These are phyloP conservation scores for Cystobasidiaceae sp. DNA, from an alignment of 1,284 basidiomycete species.

Conservation along the genomic window DNA sequence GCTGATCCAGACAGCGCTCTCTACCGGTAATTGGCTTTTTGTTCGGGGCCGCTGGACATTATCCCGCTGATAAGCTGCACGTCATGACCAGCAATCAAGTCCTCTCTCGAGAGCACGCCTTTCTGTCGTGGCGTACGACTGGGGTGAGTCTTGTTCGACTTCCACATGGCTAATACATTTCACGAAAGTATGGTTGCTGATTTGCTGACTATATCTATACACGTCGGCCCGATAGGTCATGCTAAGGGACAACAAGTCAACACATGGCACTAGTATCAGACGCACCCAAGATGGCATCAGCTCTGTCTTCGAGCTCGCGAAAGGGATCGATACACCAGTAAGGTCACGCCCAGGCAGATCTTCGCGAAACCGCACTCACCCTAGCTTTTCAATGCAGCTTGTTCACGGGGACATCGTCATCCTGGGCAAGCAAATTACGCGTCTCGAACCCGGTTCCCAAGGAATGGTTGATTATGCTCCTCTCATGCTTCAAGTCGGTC, in stretches of 20 bases:
- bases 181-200: too few relatives aligned
- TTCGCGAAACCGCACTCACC: neutral
- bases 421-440: slow-evolving; percentile 17
- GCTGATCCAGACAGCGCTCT: too few relatives aligned
- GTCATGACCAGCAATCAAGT: slow-evolving; percentile 30
- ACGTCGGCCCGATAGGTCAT: neutral
- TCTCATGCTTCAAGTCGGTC: neutral
- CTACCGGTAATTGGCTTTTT: too few relatives aligned
- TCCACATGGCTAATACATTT: too few relatives aligned
- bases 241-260: slow-evolving; percentile 11
- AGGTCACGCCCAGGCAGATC: too few relatives aligned
- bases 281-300: too few relatives aligned
- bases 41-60: too few relatives aligned
- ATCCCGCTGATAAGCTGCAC: too few relatives aligned
- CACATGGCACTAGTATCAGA: slow-evolving; percentile 7
- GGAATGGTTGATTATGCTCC: neutral
- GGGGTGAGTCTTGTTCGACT: slow-evolving; percentile 1
- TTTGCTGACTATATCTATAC: neutral
- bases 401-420: neutral
- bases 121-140: neutral
- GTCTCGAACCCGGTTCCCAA: neutral
- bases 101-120: slow-evolving; percentile 16
- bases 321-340: too few relatives aligned
- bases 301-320: too few relatives aligned
- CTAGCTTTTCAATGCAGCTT: neutral